phyloP scores from a whole-genome alignment of 176 grass and related monocot species.

The Zea luxurians region DNA sequence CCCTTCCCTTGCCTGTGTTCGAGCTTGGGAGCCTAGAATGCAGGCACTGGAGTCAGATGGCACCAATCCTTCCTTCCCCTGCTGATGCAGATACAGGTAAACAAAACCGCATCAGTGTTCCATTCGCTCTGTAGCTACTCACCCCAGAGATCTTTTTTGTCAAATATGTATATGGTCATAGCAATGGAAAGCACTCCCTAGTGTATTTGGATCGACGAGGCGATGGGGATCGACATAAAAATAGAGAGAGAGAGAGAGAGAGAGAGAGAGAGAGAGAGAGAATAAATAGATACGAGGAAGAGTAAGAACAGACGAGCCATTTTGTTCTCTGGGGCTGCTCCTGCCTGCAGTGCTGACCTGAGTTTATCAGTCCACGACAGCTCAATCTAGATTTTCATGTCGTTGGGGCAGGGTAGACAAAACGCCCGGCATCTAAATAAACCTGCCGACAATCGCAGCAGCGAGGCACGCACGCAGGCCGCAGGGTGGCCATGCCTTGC shows the following conservation, averaged over 20 bases:
- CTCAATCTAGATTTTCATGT: background rate
- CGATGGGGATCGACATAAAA: too few relatives aligned
- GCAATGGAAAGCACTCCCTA: too few relatives aligned
- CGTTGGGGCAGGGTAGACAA: too few relatives aligned
- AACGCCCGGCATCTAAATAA: background rate
- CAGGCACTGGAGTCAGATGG: background rate
- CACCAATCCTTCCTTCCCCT: background rate
- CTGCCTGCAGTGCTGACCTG: background rate
- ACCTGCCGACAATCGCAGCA: background rate
- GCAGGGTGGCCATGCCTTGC: background rate
- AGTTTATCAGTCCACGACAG: background rate
- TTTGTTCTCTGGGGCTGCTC: background rate
- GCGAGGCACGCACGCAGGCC: background rate
- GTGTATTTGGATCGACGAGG: too few relatives aligned
- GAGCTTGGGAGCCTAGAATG: slow-evolving; percentile 6
- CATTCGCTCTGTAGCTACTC: background rate
- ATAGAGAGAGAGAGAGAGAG: too few relatives aligned
- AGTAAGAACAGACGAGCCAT: background rate
- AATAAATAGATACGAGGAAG: too few relatives aligned
- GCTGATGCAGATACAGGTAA: background rate
- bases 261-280: too few relatives aligned
- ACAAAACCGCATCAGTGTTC: background rate
- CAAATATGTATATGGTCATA: too few relatives aligned
- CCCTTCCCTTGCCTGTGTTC: background rate
- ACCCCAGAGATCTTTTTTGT: too few relatives aligned